Base-by-base conservation (phyloP, 352 stramenopile species). In the Globisporangium abappressorium region DNA sequence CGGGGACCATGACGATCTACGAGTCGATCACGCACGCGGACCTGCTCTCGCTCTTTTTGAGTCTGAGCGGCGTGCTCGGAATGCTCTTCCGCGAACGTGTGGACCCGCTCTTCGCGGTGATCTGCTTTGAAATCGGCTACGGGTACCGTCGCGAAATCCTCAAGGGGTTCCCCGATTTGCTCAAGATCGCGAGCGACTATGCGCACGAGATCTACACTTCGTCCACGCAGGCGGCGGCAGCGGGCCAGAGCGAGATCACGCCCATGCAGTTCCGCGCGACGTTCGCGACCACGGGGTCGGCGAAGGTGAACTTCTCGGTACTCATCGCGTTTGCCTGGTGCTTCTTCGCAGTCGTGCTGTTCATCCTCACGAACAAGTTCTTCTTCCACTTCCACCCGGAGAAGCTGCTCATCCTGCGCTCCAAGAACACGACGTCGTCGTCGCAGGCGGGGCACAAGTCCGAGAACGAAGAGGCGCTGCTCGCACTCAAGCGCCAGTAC, bases 81-180 rank as follows among this genome's bases (percentile, higher is more conserved):
- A 57, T 36, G 22, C 14, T 64, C 64, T 57, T 57, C 12, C 55
- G 30, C 20, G 56, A 63, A 22, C 64, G 64, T 43, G 30, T 69
- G 24, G 64, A 69, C 5, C 64, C 64, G 46, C 22, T 79, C 4
- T 20, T 79, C 8, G 74, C 71, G 8, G 69, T 80, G 34, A n/a
- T 58, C 5, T 76, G 63, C 2, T 82, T 79, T 33, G 68, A 80
- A 49, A 26, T 82, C 41, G 73, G 68, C 0, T 82, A 72, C 64
- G 64, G 54, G 12, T 75, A 71, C 28, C 68, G 74, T 3, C 61
- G 64, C 28, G 26, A 24, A 2, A 58, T 70, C 28, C 56, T 70
- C 9, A 47, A 47, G 38, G 14, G 11, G 3, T 57, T 61, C n/a
- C 63, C 51, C 1, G 2, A n/a, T 9, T 22, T 69, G 8, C 28